Percentiles rank a stretch among this genome's conserved stretches.
Evolutionary conservation across 2,329 filamentous ascomycete genomes (phyloP).

Genomic region (Ceratocystis diversiconidia): DNA sequence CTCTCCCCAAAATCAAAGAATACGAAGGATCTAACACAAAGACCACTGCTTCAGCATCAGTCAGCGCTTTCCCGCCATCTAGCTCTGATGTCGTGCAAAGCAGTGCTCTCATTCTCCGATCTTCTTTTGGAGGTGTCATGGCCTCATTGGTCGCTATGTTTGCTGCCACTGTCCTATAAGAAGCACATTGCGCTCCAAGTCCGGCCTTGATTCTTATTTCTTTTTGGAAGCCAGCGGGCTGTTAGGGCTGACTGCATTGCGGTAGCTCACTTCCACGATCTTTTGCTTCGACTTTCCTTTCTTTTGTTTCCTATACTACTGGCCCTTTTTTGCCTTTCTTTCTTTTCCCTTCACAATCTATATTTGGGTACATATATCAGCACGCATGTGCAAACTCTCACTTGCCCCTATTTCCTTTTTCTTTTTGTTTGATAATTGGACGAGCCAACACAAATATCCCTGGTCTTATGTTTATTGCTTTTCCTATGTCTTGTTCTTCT

Average conservation of each 20-base stretch:
- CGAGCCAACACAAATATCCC: neutral
- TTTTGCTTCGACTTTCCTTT: neutral
- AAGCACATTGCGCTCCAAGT: neutral
- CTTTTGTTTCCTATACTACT: neutral
- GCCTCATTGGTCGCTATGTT: neutral
- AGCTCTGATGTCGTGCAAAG: neutral
- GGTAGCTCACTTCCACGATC: neutral
- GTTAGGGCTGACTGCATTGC: neutral
- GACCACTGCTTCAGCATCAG: neutral
- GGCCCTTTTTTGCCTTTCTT: neutral
- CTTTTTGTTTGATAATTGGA: neutral
- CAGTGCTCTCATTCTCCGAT: neutral
- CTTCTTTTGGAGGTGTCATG: neutral
- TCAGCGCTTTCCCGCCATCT: neutral
- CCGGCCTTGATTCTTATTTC: neutral
- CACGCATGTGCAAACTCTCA: neutral
- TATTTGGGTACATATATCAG: neutral
- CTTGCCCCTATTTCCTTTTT: neutral
- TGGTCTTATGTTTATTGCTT: neutral
- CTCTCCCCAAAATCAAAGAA: conserved; percentile 1
- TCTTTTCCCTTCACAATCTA: neutral
- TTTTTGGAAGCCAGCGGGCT: neutral
- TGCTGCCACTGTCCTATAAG: neutral
- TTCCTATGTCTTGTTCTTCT: neutral
- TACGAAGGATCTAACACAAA: neutral